Base-by-base conservation (phyloP, 2,329 filamentous ascomycete species). In the Akanthomyces dipterigenus region DNA sequence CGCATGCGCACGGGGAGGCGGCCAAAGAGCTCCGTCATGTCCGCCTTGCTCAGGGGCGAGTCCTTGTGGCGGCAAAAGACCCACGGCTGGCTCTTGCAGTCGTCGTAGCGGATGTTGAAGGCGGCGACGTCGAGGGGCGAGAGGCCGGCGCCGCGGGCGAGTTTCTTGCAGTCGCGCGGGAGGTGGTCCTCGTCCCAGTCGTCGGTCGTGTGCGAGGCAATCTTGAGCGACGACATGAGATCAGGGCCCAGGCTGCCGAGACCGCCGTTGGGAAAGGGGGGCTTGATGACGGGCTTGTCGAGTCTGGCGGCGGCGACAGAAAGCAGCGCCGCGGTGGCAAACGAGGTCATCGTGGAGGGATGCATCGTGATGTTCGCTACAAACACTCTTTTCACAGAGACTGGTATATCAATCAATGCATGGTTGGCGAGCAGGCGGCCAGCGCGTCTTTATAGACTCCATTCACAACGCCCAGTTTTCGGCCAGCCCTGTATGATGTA, bases 51-150 rank as follows among this genome's bases (percentile, higher is more conserved):
- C n/a, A 67, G 61, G 1, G 62, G 58, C 11, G 69, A 63, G 36
- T 68, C 61, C 48, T 65, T 68, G 62, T 72, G 70, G 1, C 71
- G 65, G 58, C 71, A 73, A 48, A 73, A 67, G 55, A 68, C 65
- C 71, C 71, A 73, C 26, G 65, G 60, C 58, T 60, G 58, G 48
- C 65, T 56, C 20, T 24, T 36, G 63, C 71, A 73, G 63, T 72
- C 71, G 48, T 64, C 50, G 51, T 68, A 71, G 55, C 63, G 64
- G 24, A 69, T 65, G 60, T 69, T 66, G 64, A 68, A 71, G 46
- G 67, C 64, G 34, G 60, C 63, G 24, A 71, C 53, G 48, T 71
- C 69, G 28, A 28, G 34, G 4, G 67, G 63, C 40, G 60, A 63
- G 45, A 67, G 63, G 48, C 62, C 62, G 18, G 65, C 51, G 45